These are phyloP conservation scores for Albizia julibrissin DNA, from an alignment of 306 rosid species.

Conservation along the genomic window DNA sequence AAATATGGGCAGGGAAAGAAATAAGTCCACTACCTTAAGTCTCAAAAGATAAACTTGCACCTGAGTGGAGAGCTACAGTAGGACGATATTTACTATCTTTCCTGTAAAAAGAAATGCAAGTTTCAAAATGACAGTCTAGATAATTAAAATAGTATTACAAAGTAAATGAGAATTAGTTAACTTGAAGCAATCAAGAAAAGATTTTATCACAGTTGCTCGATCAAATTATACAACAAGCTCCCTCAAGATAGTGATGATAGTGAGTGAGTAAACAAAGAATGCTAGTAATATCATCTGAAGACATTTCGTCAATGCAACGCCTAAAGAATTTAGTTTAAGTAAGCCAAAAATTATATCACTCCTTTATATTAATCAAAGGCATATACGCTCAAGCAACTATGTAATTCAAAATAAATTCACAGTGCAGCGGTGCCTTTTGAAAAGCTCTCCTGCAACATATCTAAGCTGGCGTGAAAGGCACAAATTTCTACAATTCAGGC, in stretches of 20 bases:
- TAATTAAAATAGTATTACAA: constrained; percentile 16
- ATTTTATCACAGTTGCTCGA: background rate
- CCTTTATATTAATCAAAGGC: background rate
- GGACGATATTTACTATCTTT: constrained; percentile 37
- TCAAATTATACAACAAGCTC: constrained; percentile 20
- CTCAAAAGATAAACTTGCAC: constrained; percentile 40
- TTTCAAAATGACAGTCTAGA: constrained; percentile 17
- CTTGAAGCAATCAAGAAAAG: constrained; percentile 5
- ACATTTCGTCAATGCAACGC: background rate
- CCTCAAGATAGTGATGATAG: constrained; percentile 5
- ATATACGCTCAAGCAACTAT: constrained; percentile 5
- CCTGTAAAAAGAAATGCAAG: constrained; percentile 45
- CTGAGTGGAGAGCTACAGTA: constrained; percentile 54
- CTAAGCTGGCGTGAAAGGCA: constrained; percentile 40
- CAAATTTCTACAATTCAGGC: constrained; percentile 21
- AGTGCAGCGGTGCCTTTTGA: constrained; percentile 40
- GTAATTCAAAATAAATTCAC: constrained; percentile 22
- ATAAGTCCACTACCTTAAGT: background rate
- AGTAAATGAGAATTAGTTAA: constrained; percentile 5
- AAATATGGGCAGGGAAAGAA: constrained; percentile 8
- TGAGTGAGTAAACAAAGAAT: constrained; percentile 7
- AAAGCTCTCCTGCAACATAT: constrained; percentile 26
- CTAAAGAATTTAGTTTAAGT: constrained; percentile 3
- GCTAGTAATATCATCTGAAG: background rate
- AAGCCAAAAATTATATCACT: constrained; percentile 8